These are phyloP conservation scores for Porphyridium purpureum DNA, from an alignment of 23 red algal species.

Conservation along the genomic window DNA sequence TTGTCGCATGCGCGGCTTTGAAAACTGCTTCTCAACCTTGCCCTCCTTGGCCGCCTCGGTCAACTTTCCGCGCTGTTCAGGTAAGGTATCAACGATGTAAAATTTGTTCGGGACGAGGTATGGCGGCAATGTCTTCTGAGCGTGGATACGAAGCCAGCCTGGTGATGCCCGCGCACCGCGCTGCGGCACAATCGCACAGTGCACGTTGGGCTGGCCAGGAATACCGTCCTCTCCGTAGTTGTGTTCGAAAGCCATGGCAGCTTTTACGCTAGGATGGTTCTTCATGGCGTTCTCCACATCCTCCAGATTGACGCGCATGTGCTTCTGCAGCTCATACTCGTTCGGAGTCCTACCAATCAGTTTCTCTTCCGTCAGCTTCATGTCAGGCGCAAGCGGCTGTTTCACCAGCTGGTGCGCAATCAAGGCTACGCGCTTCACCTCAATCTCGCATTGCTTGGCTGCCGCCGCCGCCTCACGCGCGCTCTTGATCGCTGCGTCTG, in stretches of 20 bases:
- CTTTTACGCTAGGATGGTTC: constrained; percentile 29
- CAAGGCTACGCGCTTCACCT: constrained; percentile 25
- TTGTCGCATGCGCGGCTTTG: too few relatives aligned
- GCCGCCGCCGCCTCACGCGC: constrained; percentile 38
- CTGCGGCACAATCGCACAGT: constrained; percentile 57
- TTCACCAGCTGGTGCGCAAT: constrained; percentile 17
- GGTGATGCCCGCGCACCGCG: constrained; percentile 37
- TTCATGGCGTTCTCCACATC: constrained; percentile 42
- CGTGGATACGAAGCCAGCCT: constrained; percentile 43
- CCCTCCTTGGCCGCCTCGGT: too few relatives aligned
- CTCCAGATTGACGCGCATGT: constrained; percentile 34
- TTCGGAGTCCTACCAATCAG: too few relatives aligned
- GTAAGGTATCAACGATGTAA: constrained; percentile 2
- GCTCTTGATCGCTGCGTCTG: constrained; percentile 31
- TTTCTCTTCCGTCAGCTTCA: too few relatives aligned
- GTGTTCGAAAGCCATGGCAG: constrained; percentile 46
- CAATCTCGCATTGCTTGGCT: too few relatives aligned
- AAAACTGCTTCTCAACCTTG: too few relatives aligned
- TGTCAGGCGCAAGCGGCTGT: constrained; percentile 23
- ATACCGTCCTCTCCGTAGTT: constrained; percentile 45
- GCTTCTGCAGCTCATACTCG: constrained; percentile 37
- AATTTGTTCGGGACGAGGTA: constrained; percentile 64
- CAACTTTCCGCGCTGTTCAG: background rate
- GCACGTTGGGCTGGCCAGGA: too few relatives aligned
- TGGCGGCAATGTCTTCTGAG: constrained; percentile 27